These are phyloP conservation scores for Globisporangium cylindrosporum DNA, from an alignment of 352 stramenopile species.

Conservation along the genomic window DNA sequence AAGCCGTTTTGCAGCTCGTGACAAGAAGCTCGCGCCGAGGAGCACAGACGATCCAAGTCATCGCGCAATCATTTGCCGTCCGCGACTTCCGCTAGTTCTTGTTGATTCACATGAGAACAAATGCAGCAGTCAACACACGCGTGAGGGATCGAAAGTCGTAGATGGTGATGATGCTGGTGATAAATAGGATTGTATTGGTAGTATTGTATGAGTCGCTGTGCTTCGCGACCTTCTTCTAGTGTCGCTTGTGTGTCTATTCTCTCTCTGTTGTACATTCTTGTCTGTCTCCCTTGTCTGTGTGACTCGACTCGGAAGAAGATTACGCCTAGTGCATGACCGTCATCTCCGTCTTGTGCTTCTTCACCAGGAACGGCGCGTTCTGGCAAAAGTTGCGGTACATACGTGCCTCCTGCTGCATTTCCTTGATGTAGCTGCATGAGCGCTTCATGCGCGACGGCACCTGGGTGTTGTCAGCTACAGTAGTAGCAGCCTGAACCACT, in stretches of 20 bases:
- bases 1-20: too few species aligned
- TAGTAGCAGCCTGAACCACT: not conserved
- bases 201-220: constrained; percentile 12
- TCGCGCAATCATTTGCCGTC: too few species aligned
- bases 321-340: not conserved
- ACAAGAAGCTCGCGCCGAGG: too few species aligned
- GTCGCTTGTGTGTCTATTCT: not conserved
- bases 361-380: not conserved
- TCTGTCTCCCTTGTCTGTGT: not conserved
- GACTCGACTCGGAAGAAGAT: not conserved
- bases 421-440: constrained; percentile 21
- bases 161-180: not conserved
- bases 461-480: not conserved
- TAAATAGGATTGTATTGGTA: constrained; percentile 13
- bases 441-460: constrained; percentile 11
- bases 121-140: not conserved
- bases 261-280: not conserved
- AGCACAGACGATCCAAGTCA: too few species aligned
- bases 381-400: constrained; percentile 6
- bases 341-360: constrained; percentile 1
- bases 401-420: constrained; percentile 19
- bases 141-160: not conserved
- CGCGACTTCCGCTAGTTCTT: not conserved
- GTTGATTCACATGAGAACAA: not conserved
- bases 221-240: constrained; percentile 10